These are phyloP conservation scores for Pelargonium nanum DNA, from an alignment of 345 rosid species.

Conservation along the genomic window DNA sequence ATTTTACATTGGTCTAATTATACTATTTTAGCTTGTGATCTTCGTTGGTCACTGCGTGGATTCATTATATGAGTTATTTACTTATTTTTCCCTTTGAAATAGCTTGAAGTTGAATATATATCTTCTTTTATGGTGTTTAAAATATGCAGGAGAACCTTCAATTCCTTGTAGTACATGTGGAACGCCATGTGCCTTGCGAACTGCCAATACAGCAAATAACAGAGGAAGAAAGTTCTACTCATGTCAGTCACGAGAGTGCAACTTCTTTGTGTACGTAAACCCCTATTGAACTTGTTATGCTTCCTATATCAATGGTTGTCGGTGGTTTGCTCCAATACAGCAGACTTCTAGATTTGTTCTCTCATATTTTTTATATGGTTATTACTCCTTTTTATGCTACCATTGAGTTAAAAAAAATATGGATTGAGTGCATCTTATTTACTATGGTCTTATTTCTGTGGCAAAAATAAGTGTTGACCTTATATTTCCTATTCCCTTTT, in stretches of 20 bases:
- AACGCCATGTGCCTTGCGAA: conserved; percentile 50
- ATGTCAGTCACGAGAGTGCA: conserved; percentile 70
- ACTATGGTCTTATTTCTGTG: not conserved
- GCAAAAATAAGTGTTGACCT: too few relatives aligned
- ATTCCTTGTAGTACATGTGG: conserved; percentile 64
- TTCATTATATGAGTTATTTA: not conserved
- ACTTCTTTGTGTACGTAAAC: conserved; percentile 66
- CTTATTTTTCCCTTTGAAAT: not conserved
- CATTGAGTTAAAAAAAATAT: too few relatives aligned
- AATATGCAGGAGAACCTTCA: conserved; percentile 55
- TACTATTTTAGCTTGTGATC: not conserved
- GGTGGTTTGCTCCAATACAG: not conserved
- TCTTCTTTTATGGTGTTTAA: not conserved
- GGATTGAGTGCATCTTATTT: not conserved
- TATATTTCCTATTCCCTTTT: not conserved
- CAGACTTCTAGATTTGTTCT: too few relatives aligned
- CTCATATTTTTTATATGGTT: too few relatives aligned
- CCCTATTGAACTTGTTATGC: not conserved
- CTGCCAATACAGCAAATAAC: conserved; percentile 80
- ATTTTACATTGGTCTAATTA: not conserved
- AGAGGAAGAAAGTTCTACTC: conserved; percentile 89
- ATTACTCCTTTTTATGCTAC: too few relatives aligned
- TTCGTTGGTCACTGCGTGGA: not conserved
- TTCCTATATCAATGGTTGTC: not conserved
- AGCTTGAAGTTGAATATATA: not conserved